These are phyloP conservation scores for Spathaspora gorwiae DNA, from an alignment of 805 yeast species.

Conservation along the genomic window DNA sequence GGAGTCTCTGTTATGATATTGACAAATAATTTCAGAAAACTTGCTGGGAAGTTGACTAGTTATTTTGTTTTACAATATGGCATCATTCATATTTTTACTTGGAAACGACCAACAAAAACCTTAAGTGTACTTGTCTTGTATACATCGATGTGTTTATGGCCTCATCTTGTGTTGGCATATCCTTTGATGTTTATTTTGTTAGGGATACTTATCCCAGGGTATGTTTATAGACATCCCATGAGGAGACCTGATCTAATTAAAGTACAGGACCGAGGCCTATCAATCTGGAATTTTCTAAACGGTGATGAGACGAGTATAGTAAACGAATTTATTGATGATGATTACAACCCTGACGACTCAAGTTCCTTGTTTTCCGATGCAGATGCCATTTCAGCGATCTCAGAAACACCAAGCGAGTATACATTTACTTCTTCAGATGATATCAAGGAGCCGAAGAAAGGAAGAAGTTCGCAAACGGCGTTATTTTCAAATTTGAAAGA, in stretches of 20 bases:
- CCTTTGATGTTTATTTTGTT: slow-evolving; percentile 56
- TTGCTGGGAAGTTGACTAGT: slow-evolving; percentile 52
- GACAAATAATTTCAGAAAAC: slow-evolving; percentile 51
- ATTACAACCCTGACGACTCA: slow-evolving; percentile 8
- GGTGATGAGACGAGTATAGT: slow-evolving; percentile 29
- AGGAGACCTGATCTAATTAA: slow-evolving; percentile 40
- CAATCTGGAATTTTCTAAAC: slow-evolving; percentile 40
- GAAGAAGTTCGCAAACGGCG: slow-evolving; percentile 28
- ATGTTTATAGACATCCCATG: slow-evolving; percentile 62
- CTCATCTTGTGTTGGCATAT: slow-evolving; percentile 58
- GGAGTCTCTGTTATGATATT: slow-evolving; percentile 54
- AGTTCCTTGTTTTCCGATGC: slow-evolving; percentile 14
- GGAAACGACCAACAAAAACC: slow-evolving; percentile 75
- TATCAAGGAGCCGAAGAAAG: slow-evolving; percentile 9
- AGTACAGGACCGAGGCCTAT: slow-evolving; percentile 49
- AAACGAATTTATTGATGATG: slow-evolving; percentile 26
- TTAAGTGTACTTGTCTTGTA: slow-evolving; percentile 53
- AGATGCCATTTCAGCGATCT: slow-evolving; percentile 5
- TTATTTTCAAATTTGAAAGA: slow-evolving; percentile 64
- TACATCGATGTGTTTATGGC: slow-evolving; percentile 67
- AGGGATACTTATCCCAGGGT: slow-evolving; percentile 67
- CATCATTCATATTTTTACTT: slow-evolving; percentile 54
- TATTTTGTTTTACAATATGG: slow-evolving; percentile 61
- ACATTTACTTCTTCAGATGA: slow-evolving; percentile 1
- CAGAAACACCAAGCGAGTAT: slow-evolving; percentile 3